Evolutionary conservation across 2,329 filamentous ascomycete species (phyloP).

Genomic region (Passalora sequoiae): DNA sequence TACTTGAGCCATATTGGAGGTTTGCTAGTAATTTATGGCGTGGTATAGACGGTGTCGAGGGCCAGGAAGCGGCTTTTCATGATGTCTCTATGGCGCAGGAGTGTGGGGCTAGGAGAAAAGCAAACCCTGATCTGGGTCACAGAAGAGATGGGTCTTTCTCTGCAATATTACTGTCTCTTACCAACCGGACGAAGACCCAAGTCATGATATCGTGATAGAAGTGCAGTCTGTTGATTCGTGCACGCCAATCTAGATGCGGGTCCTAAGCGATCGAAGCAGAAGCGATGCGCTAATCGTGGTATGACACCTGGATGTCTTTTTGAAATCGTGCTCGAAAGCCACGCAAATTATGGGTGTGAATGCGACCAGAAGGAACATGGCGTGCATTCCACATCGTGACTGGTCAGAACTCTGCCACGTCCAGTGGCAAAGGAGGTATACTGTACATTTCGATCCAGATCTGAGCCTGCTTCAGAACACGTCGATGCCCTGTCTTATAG

Average conservation of each 20-base stretch:
- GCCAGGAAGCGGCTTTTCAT: background rate
- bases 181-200: background rate
- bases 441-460: slow-evolving; percentile 1
- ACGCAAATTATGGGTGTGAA: too few species aligned
- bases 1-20: slow-evolving; percentile 12
- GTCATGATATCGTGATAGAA: background rate
- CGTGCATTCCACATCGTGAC: too few species aligned
- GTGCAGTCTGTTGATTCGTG: background rate
- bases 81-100: background rate
- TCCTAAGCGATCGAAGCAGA: too few species aligned
- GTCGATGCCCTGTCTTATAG: background rate
- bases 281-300: too few species aligned
- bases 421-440: background rate
- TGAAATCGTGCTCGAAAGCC: too few species aligned
- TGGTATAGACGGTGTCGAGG: slow-evolving; percentile 12
- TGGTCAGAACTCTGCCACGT: too few species aligned
- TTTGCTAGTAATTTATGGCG: slow-evolving; percentile 9
- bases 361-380: too few species aligned
- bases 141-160: background rate
- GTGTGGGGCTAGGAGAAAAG: background rate
- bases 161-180: background rate
- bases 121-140: background rate
- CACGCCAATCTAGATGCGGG: background rate
- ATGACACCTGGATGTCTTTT: too few species aligned
- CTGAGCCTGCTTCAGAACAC: background rate